Base-by-base conservation (phyloP, 192 early-diverging fungal species). In the Ambispora gerdemannii region DNA sequence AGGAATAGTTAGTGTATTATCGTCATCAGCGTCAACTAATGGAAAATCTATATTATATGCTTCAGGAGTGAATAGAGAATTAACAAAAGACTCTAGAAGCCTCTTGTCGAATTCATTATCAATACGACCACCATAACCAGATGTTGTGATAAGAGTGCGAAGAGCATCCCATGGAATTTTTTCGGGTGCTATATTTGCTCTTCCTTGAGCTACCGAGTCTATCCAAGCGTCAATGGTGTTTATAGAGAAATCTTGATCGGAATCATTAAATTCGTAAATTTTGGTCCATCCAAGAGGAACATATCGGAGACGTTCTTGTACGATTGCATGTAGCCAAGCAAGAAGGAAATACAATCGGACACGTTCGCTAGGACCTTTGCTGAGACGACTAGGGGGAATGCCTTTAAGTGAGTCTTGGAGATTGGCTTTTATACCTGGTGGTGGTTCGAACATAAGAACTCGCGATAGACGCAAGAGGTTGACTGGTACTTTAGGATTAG, bases 241-340 rank as follows among this genome's bases (percentile, higher is more conserved):
- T 32, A 97, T 72, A 0, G 92, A 94, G 75, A 94, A 96, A 47
- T 95, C 92, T 74, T 92, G 90, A 78, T 99, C 97, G 4, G 96
- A 90, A 70, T 99, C 98, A 76, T 95, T 97, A 75, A 99, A 99
- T 75, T 98, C 98, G 74, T 99, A 99, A 1, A 79, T 71, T 78
- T 95, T 96, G 11, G 95, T 90, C 98, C 98, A 99, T 24, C 98
- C 98, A 32, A 99, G 82, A 49, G 98, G 98, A 19, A 89, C 89
- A 76, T 99, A 99, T 10, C 98, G 91, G 33, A 97, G 84, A 55
- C 98, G 93, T 83, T 99, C 98, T 72, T 95, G 81, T 4, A 96
- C 87, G 20, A 99, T 83, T 0, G 94, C 88, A 80, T 99, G 96
- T 60, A 98, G 81, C 98, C 98, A 99, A 4, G 95, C 92, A 28